A percentile compares a stretch with the other conserved stretches of the same genome.
phyloP scores from a whole-genome alignment of 441 rosid species.

The Adansonia gregorii region DNA sequence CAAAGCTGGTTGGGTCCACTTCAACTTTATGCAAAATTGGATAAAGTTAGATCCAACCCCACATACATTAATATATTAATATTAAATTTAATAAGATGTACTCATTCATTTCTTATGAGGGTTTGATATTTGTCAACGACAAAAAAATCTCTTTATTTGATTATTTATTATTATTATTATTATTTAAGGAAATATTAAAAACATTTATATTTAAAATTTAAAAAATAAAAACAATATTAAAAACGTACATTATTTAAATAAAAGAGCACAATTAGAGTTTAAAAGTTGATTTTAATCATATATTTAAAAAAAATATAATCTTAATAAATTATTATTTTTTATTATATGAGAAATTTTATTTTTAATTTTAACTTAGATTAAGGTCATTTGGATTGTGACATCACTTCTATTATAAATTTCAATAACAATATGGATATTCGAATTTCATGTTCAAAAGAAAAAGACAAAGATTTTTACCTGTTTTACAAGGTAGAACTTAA shows the following conservation, averaged over 20 bases:
- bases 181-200: background rate
- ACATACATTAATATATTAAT: background rate
- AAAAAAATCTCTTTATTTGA: background rate
- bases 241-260: too few species aligned
- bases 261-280: too few species aligned
- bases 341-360: too few species aligned
- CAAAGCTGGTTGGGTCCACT: background rate
- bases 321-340: too few species aligned
- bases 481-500: background rate
- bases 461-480: background rate
- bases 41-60: background rate
- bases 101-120: background rate
- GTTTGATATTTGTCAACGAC: background rate
- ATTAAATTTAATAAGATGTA: too few species aligned
- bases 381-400: too few species aligned
- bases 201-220: background rate
- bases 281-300: too few species aligned
- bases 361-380: too few species aligned
- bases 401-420: too few species aligned
- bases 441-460: background rate
- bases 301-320: too few species aligned
- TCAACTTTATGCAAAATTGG: background rate
- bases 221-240: too few species aligned
- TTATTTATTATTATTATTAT: background rate
- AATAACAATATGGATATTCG: too few species aligned